Evolutionary conservation across 163 green algal genomes (phyloP), one percentile per base, ranked within the genome.

Genomic region (Trebouxia gelatinosa): DNA sequence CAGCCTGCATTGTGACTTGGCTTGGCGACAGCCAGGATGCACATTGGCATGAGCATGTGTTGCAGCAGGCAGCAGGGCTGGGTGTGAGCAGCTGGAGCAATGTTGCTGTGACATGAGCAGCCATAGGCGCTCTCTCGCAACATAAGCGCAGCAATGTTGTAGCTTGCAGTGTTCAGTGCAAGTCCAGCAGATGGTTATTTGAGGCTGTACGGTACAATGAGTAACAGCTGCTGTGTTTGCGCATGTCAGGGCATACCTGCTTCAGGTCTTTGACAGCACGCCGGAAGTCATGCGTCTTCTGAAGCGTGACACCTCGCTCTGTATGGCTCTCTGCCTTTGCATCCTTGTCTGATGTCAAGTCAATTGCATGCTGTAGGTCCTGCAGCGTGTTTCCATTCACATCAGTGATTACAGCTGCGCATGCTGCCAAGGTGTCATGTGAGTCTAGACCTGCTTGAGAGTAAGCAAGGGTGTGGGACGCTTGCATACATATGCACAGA

Each of bases 281-380:
- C 6, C 86, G 82, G 86, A 92, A 95, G 80, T 97, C 87, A 38
- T 88, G 85, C 50, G 80, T 57, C 85, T 91, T 93, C 77, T 95
- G 91, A 37, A 86, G 84, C 28, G 94, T 83, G 79, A 92, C 89
- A 65, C 83, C 90, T 11, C 78, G 29, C 80, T 84, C 80, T 29
- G 57, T 46, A 11, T 78, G 64, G 28, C 35, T 54, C 28, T 82
- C 76, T 40, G 76, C 81, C 32, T 67, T 82, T 23, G 34, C 43
- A 40, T n/a, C 23, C 2, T 34, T 58, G 11, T 77, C 54, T 9
- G 32, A 9, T 2, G 70, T 34, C 37, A 89, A 80, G 0, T 80
- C 35, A 4, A 76, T 51, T 0, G 82, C 80, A 26, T 66, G 31
- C 6, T 59, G 62, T 28, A 89, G 35, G 54, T 89, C 85, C 48